Percentiles rank a stretch among this genome's conserved stretches.
These are phyloP conservation scores for Phialocephala subalpina DNA, from an alignment of 2,329 filamentous ascomycete species.

Conservation along the genomic window DNA sequence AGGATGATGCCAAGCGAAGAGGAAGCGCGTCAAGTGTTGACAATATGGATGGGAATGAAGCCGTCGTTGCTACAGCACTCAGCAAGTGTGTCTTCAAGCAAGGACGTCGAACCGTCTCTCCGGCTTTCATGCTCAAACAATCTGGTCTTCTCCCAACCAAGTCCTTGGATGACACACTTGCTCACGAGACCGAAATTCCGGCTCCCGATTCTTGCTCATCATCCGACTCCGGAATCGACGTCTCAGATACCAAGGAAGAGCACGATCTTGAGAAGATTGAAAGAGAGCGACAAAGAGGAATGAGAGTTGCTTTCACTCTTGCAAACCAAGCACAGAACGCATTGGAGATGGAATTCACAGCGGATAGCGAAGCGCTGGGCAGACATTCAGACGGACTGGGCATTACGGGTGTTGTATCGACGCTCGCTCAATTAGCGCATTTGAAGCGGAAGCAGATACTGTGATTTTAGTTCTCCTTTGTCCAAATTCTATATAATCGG, in stretches of 20 bases:
- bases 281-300: slow-evolving; percentile 33
- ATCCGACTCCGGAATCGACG: slow-evolving; percentile 34
- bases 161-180: slow-evolving; percentile 14
- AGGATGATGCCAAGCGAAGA: slow-evolving; percentile 5
- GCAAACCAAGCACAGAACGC: slow-evolving; percentile 34
- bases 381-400: slow-evolving; percentile 48
- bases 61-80: slow-evolving; percentile 54
- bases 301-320: slow-evolving; percentile 32
- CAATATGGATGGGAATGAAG: slow-evolving; percentile 20
- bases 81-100: slow-evolving; percentile 69
- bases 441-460: slow-evolving; percentile 43
- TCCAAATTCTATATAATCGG: neutral
- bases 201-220: slow-evolving; percentile 22
- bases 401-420: slow-evolving; percentile 45
- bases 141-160: slow-evolving; percentile 65
- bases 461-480: slow-evolving; percentile 22
- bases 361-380: slow-evolving; percentile 44
- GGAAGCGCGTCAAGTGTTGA: slow-evolving; percentile 14
- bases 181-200: neutral
- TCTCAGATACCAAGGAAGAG: slow-evolving; percentile 23
- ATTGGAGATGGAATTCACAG: slow-evolving; percentile 37
- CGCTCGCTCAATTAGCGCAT: slow-evolving; percentile 45
- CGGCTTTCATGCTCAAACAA: slow-evolving; percentile 66
- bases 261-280: slow-evolving; percentile 29
- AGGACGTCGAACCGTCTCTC: slow-evolving; percentile 69